Percentiles rank a stretch among this genome's conserved stretches.
These are phyloP conservation scores for Podila minutissima DNA, from an alignment of 192 early-diverging fungal species.

Conservation along the genomic window DNA sequence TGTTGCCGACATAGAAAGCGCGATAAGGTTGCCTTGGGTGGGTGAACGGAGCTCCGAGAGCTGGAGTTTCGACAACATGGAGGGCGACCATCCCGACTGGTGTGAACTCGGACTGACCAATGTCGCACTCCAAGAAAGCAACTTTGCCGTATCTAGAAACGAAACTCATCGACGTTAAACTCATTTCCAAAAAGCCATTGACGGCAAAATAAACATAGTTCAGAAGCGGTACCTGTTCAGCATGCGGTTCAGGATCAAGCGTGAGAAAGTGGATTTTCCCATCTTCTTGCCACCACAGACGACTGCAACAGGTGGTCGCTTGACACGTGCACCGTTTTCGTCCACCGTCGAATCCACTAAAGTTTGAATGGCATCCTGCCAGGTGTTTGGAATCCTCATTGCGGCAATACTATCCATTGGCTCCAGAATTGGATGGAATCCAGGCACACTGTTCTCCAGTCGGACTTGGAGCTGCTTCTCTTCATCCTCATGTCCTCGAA, in stretches of 20 bases:
- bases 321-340: conserved; percentile 19
- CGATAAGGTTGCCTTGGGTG: conserved; percentile 72
- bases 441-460: conserved; percentile 32
- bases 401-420: conserved; percentile 22
- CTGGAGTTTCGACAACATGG: conserved; percentile 72
- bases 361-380: conserved; percentile 26
- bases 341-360: conserved; percentile 16
- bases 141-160: conserved; percentile 68
- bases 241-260: conserved; percentile 80
- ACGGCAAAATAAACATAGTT: background rate
- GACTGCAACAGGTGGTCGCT: conserved; percentile 61
- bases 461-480: conserved; percentile 15
- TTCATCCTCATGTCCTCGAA: conserved; percentile 11
- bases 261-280: conserved; percentile 93
- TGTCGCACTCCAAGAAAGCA: conserved; percentile 91
- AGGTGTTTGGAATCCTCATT: conserved; percentile 16
- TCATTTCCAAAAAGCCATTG: no score
- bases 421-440: conserved; percentile 62
- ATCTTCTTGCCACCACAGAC: conserved; percentile 83
- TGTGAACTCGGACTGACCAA: conserved; percentile 93
- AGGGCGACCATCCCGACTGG: conserved; percentile 84
- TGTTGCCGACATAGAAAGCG: conserved; percentile 80
- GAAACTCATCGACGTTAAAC: background rate
- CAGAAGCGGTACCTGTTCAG: conserved; percentile 63
- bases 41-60: conserved; percentile 89